Evolutionary conservation across 192 early-diverging fungal species (phyloP).

Genomic region (Lunasporangiospora selenospora): DNA sequence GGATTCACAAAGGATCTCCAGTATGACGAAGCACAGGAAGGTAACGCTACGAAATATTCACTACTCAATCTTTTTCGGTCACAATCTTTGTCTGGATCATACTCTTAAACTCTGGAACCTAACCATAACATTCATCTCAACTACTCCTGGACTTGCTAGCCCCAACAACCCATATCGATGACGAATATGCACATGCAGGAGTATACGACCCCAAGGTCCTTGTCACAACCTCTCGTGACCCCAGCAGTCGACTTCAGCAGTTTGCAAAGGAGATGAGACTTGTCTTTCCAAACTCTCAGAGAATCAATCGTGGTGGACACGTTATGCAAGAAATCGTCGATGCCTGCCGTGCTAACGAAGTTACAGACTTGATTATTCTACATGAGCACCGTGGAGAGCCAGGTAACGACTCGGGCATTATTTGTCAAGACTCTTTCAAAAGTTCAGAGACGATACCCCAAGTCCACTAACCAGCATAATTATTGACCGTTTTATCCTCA

Average conservation of each 20-base stretch:
- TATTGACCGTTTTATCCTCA: no score
- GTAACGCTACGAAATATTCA: no score
- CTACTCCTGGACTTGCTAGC: no score
- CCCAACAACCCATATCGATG: slow-evolving; percentile 87
- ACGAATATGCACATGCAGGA: slow-evolving; percentile 96
- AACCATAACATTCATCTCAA: neutral
- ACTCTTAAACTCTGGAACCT: no score
- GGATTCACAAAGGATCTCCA: slow-evolving; percentile 78
- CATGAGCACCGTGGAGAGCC: slow-evolving; percentile 97
- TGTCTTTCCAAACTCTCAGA: slow-evolving; percentile 94
- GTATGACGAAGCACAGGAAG: slow-evolving; percentile 88
- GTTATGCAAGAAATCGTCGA: slow-evolving; percentile 96
- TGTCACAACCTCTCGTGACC: slow-evolving; percentile 96
- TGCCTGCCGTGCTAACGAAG: slow-evolving; percentile 92
- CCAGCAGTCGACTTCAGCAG: slow-evolving; percentile 89
- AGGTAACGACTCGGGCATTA: slow-evolving; percentile 56
- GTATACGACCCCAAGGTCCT: slow-evolving; percentile 94
- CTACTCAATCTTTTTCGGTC: no score
- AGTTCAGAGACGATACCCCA: no score
- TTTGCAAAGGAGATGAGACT: slow-evolving; percentile 98
- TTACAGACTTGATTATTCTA: slow-evolving; percentile 94
- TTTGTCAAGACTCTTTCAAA: no score
- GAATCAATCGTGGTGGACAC: slow-evolving; percentile 97
- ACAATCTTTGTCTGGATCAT: no score
- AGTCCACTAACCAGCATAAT: no score